Percentiles rank a stretch among this genome's conserved stretches.
Conservation (phyloP, 495 filamentous ascomycete species). For the Penicillium salamii region DNA sequence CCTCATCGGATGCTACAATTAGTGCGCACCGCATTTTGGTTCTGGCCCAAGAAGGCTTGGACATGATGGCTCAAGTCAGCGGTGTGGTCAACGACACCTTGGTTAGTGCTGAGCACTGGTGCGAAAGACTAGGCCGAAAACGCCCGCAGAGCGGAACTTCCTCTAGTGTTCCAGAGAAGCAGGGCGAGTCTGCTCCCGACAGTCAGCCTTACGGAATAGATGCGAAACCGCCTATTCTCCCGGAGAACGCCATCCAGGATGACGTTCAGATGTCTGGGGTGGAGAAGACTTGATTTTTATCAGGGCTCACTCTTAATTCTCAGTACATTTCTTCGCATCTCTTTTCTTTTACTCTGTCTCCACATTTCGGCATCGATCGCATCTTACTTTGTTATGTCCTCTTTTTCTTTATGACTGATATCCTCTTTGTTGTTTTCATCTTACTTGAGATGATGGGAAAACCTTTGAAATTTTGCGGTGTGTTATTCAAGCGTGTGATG, state of each 20-base stretch:
- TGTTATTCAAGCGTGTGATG: background rate
- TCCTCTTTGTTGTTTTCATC: conserved; percentile 19
- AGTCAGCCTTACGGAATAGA: conserved; percentile 26
- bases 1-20: conserved; percentile 41
- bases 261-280: conserved; percentile 43
- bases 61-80: conserved; percentile 84
- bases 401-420: conserved; percentile 27
- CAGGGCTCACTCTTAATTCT: background rate
- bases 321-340: background rate
- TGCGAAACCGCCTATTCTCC: conserved; percentile 34
- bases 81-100: conserved; percentile 81
- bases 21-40: conserved; percentile 70
- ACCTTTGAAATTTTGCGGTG: conserved; percentile 3
- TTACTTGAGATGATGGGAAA: conserved; percentile 1
- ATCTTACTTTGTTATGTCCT: conserved; percentile 3
- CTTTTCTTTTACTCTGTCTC: background rate
- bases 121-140: conserved; percentile 65
- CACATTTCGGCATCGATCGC: background rate
- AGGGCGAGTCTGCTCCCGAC: conserved; percentile 17
- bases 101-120: conserved; percentile 83
- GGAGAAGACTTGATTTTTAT: conserved; percentile 26
- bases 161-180: conserved; percentile 22
- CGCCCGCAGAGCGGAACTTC: conserved; percentile 28
- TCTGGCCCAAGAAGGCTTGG: conserved; percentile 80
- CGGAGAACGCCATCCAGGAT: conserved; percentile 18